A percentile compares a stretch with the other conserved stretches of the same genome.
Conservation (phyloP, 1,139 yeast genomes). For the Pichia sp. region DNA sequence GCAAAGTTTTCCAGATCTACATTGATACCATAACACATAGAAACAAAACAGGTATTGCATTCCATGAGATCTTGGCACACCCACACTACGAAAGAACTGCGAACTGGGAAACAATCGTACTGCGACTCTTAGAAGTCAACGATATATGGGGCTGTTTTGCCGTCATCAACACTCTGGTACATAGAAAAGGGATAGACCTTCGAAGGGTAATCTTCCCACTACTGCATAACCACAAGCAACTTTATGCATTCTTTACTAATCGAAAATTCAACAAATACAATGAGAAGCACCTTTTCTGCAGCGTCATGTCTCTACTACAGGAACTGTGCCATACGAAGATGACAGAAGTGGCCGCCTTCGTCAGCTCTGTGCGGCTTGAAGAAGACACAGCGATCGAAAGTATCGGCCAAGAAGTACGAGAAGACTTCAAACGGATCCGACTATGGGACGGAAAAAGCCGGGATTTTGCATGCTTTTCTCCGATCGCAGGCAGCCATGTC, state of each 20-base stretch:
- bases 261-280: not conserved
- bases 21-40: not conserved
- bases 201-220: not conserved
- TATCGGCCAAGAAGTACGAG: not conserved
- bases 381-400: not conserved
- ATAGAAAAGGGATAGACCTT: not conserved
- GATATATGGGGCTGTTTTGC: constrained; percentile 8
- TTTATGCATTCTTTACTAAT: constrained; percentile 7
- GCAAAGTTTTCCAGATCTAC: constrained; percentile 2
- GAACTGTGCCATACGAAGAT: not conserved
- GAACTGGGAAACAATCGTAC: constrained; percentile 3
- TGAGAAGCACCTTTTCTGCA: not conserved
- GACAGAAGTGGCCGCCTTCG: not conserved
- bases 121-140: not conserved
- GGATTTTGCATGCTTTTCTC: not conserved
- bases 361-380: not conserved
- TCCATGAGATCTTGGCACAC: constrained; percentile 1
- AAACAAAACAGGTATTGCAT: not conserved
- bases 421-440: not conserved
- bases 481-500: not conserved
- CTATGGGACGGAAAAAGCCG: not conserved
- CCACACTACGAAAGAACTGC: not conserved
- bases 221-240: not conserved
- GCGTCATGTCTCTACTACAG: not conserved
- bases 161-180: not conserved